phyloP scores from a whole-genome alignment of 306 rosid genomes.

The Vigna reflexopilosa region DNA sequence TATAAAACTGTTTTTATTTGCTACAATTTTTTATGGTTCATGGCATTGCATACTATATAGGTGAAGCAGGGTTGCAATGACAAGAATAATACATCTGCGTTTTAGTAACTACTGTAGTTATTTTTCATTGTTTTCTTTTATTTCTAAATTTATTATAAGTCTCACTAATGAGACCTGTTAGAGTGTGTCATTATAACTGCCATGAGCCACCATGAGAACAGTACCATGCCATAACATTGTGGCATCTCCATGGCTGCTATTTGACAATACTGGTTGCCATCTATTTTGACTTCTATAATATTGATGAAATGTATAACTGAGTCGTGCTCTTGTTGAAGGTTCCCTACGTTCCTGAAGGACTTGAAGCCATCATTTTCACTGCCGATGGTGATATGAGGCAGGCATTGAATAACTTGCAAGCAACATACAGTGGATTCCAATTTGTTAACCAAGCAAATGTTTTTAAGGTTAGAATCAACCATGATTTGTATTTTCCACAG shows the following conservation, averaged over 20 bases:
- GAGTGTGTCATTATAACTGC: background rate
- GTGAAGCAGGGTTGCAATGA: background rate
- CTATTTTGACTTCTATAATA: constrained; percentile 13
- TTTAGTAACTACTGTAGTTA: background rate
- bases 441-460: constrained; percentile 95
- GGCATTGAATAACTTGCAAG: constrained; percentile 98
- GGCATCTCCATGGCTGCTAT: background rate
- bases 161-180: background rate
- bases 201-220: background rate
- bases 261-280: background rate
- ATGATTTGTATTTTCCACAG: constrained; percentile 3
- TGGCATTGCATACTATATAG: background rate
- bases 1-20: constrained; percentile 24
- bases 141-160: background rate
- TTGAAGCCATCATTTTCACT: constrained; percentile 97
- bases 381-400: constrained; percentile 99
- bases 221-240: background rate
- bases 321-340: constrained; percentile 63
- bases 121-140: background rate
- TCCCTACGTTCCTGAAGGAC: constrained; percentile 97
- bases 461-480: constrained; percentile 71
- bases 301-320: constrained; percentile 39
- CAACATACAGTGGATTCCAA: constrained; percentile 93
- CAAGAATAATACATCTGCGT: background rate
- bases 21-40: background rate